Conservation (phyloP, 1,139 yeast species). For the Magnusiomyces tetraspermus region DNA sequence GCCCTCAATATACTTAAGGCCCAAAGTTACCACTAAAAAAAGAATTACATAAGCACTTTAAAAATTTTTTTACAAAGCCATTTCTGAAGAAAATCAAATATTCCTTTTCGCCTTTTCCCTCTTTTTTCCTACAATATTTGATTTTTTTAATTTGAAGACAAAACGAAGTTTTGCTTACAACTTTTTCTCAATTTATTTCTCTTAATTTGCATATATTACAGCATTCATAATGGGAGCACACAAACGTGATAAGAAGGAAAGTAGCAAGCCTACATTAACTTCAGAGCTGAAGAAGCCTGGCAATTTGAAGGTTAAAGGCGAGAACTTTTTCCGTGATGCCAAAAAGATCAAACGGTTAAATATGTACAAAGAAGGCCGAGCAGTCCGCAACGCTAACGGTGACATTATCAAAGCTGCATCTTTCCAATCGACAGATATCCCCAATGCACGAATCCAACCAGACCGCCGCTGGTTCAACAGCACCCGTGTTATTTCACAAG, state of each 20-base stretch:
- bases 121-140: slow-evolving; percentile 5
- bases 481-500: slow-evolving; percentile 94
- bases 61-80: not conserved
- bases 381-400: slow-evolving; percentile 78
- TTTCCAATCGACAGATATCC: slow-evolving; percentile 78
- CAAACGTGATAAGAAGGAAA: slow-evolving; percentile 62
- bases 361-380: slow-evolving; percentile 90
- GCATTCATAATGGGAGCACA: slow-evolving; percentile 66
- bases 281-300: slow-evolving; percentile 35
- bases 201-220: not conserved
- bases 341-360: slow-evolving; percentile 80
- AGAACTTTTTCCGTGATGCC: slow-evolving; percentile 88
- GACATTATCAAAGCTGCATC: slow-evolving; percentile 81
- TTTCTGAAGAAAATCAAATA: not conserved
- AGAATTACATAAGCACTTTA: not conserved
- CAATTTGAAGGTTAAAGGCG: slow-evolving; percentile 89
- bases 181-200: not conserved
- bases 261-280: slow-evolving; percentile 62
- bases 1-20: slow-evolving; percentile 4
- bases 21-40: not conserved
- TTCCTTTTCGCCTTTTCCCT: not conserved
- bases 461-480: slow-evolving; percentile 97
- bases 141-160: too few species aligned
- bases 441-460: slow-evolving; percentile 90
- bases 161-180: slow-evolving; percentile 3